These are phyloP conservation scores for Plenodomus biglobosus DNA, from an alignment of 2,329 filamentous ascomycete genomes.

Conservation along the genomic window DNA sequence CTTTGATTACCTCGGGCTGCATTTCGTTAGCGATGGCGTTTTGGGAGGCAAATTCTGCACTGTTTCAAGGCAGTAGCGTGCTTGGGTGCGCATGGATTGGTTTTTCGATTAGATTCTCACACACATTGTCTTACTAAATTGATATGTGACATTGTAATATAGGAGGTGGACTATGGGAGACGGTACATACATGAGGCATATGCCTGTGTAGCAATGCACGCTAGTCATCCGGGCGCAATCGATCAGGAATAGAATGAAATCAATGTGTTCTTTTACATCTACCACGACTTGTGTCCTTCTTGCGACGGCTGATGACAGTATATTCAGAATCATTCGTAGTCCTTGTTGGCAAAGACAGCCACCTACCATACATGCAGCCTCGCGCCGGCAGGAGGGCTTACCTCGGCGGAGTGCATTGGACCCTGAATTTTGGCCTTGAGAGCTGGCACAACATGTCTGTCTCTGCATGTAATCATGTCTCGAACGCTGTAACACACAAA, in stretches of 20 bases:
- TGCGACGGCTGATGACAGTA: no score
- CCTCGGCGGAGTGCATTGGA: background rate
- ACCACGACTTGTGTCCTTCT: no score
- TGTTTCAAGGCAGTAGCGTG: no score
- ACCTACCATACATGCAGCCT: background rate
- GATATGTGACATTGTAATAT: slow-evolving; percentile 1
- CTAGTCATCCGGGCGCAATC: no score
- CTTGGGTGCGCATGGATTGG: background rate
- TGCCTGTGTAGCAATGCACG: background rate
- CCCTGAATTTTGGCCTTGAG: background rate
- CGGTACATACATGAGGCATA: no score
- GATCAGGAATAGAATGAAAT: no score
- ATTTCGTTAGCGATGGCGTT: slow-evolving; percentile 32
- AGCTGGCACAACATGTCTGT: background rate
- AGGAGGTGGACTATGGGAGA: slow-evolving; percentile 2
- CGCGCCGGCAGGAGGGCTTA: background rate
- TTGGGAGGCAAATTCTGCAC: slow-evolving; percentile 2
- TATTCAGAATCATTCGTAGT: no score
- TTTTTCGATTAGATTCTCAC: background rate
- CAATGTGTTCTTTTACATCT: no score
- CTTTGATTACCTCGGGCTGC: background rate
- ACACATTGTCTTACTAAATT: slow-evolving; percentile 3
- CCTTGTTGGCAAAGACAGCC: no score
- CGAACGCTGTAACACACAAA: background rate
- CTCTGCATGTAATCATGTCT: background rate